These are phyloP conservation scores for Nitzschia palea DNA, from an alignment of 108 stramenopile species.

Conservation along the genomic window DNA sequence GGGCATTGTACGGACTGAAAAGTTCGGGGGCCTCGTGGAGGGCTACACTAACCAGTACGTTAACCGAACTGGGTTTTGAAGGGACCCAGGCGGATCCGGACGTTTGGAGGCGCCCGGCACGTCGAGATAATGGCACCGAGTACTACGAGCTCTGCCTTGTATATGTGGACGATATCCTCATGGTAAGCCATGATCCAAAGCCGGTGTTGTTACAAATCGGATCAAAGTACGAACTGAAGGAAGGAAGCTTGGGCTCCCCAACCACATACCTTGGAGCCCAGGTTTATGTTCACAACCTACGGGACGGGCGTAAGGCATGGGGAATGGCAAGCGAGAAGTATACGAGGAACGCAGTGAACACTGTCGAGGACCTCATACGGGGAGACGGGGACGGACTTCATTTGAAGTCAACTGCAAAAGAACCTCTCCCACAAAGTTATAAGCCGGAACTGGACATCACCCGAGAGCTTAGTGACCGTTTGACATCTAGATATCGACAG, in stretches of 20 bases:
- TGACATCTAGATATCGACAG: not conserved
- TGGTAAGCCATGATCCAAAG: not conserved
- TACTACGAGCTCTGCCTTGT: conserved; percentile 37
- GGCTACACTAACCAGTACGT: conserved; percentile 4
- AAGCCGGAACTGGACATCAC: conserved; percentile 28
- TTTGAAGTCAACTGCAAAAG: not conserved
- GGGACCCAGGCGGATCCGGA: conserved; percentile 34
- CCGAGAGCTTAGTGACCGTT: not conserved
- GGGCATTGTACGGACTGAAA: conserved; percentile 48
- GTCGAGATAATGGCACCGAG: conserved; percentile 4
- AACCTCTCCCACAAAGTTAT: conserved; percentile 14
- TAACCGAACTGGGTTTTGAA: conserved; percentile 27
- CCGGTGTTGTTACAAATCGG: conserved; percentile 27
- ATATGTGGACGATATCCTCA: conserved; percentile 38
- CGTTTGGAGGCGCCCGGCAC: conserved; percentile 17
- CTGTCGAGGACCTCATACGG: conserved; percentile 30
- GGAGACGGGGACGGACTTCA: not conserved
- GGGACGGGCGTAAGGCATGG: conserved; percentile 23
- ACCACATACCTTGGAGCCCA: conserved; percentile 39
- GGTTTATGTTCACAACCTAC: conserved; percentile 26
- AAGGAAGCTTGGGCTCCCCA: conserved; percentile 33
- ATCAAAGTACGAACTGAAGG: conserved; percentile 32
- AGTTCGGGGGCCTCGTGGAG: conserved; percentile 19
- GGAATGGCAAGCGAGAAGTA: conserved; percentile 35
- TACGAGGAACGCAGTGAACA: conserved; percentile 32